Base-by-base conservation (phyloP, 2,329 filamentous ascomycete species). In the Xylaria sp. region DNA sequence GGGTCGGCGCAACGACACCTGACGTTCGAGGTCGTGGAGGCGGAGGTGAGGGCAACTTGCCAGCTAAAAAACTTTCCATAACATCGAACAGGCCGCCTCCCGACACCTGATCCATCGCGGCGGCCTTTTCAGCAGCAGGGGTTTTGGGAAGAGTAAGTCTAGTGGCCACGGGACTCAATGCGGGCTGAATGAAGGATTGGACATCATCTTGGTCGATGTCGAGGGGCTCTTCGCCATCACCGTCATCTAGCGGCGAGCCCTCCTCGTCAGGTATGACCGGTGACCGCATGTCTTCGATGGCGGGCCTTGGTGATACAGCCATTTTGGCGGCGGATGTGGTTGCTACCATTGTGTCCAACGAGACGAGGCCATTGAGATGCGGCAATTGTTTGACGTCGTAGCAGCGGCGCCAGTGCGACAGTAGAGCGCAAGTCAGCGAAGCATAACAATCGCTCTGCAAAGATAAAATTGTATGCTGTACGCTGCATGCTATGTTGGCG, bases 131-230 rank as follows among this genome's bases (percentile, higher is more conserved):
- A 28, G 80, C 79, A 3, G 84, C 84, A 5, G 85, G 83, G 0
- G 84, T 88, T 57, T 77, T 81, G 4, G 80, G 76, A 3, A 83
- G 82, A 12, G 84, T 84, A 40, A 88, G 76, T 49, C 84, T 82
- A 4, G 83, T 84, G 8, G 85, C 86, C 21, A 79, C 78, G 6
- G 80, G 79, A 71, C 85, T 88, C 65, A 89, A 81, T 23, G 85
- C 80, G 2, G 85, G 84, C 70, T 86, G 85, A 52, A 89, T 79
- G 47, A 88, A 80, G 7, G 84, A 85, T 67, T 86, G 84, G 4
- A 83, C 86, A 66, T 84, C 84, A 69, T 87, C 84, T 60, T 83
- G 78, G 47, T 84, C 81, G 50, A 78, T 77, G 31, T 79, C 79
- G 49, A 78, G 64, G 51, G 70, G 71, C 53, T 77, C 77, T 40